These are phyloP conservation scores for Yarrowia phangngaensis DNA, from an alignment of 805 yeast species.

Conservation along the genomic window DNA sequence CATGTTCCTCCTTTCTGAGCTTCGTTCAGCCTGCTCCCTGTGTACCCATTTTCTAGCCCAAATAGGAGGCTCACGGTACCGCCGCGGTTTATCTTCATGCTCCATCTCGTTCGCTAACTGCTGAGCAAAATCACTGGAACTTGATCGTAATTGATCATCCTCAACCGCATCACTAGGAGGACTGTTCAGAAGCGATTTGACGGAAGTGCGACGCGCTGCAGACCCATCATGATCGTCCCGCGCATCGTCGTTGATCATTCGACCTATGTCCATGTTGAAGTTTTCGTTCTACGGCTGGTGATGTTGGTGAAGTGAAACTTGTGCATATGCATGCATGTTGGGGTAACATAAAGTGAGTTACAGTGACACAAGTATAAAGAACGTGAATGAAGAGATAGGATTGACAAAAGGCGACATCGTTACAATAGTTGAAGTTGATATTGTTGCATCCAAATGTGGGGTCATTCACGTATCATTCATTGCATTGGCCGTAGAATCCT, in stretches of 20 bases:
- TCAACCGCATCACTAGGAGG: slow-evolving; percentile 9
- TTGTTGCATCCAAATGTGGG: no score
- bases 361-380: background rate
- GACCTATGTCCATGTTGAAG: slow-evolving; percentile 15
- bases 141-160: no score
- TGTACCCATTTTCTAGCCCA: slow-evolving; percentile 82
- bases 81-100: slow-evolving; percentile 49
- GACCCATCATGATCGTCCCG: slow-evolving; percentile 9
- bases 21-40: slow-evolving; percentile 28
- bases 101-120: slow-evolving; percentile 13
- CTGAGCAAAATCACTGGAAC: slow-evolving; percentile 13
- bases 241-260: slow-evolving; percentile 23
- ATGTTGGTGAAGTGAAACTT: background rate
- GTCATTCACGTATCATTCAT: no score
- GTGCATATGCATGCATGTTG: background rate
- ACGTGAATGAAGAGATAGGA: no score
- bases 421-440: no score
- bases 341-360: background rate
- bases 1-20: no score
- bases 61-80: slow-evolving; percentile 63
- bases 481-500: no score
- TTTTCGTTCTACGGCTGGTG: no score
- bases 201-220: slow-evolving; percentile 25
- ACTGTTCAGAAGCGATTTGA: slow-evolving; percentile 21
- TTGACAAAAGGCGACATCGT: no score